phyloP scores from a whole-genome alignment of 371 early-diverging fungal species.

The Mucor sp. region DNA sequence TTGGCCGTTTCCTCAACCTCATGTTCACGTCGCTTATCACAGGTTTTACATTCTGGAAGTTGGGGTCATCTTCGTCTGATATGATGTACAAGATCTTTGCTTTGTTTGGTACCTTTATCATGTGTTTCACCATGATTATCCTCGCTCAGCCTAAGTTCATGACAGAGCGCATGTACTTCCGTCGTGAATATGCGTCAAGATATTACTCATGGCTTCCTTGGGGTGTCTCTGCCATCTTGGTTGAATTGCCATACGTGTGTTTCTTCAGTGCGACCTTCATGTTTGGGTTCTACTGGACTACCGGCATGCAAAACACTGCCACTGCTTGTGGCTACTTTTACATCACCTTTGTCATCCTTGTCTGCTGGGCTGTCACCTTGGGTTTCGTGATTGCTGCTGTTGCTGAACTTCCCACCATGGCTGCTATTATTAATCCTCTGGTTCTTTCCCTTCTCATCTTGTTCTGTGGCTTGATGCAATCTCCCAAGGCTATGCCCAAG shows the following conservation, averaged over 20 bases:
- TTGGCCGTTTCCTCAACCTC: constrained; percentile 50
- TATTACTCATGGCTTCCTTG: constrained; percentile 69
- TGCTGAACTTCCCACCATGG: constrained; percentile 58
- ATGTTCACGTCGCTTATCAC: constrained; percentile 46
- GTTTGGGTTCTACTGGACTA: constrained; percentile 63
- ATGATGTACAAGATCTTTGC: constrained; percentile 68
- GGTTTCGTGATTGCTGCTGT: constrained; percentile 68
- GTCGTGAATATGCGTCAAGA: constrained; percentile 64
- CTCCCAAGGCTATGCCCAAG: constrained; percentile 55
- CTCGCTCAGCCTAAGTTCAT: constrained; percentile 53
- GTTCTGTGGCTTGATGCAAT: constrained; percentile 67
- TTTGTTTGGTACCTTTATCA: constrained; percentile 62
- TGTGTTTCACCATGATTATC: constrained; percentile 44
- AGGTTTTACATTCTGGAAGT: constrained; percentile 60
- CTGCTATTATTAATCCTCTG: constrained; percentile 64
- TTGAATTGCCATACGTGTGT: constrained; percentile 55
- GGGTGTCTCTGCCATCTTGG: constrained; percentile 46
- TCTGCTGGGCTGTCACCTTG: constrained; percentile 61
- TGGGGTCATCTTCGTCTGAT: constrained; percentile 49
- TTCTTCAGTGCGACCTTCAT: constrained; percentile 52
- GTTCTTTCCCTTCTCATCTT: constrained; percentile 59
- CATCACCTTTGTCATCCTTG: constrained; percentile 50
- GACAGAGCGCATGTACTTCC: constrained; percentile 61
- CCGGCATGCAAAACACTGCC: constrained; percentile 51
- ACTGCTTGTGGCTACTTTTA: constrained; percentile 58